Evolutionary conservation across 1,139 yeast species (phyloP), one percentile per base, ranked within the genome.

Genomic region (Sugiyamaella japonica): DNA sequence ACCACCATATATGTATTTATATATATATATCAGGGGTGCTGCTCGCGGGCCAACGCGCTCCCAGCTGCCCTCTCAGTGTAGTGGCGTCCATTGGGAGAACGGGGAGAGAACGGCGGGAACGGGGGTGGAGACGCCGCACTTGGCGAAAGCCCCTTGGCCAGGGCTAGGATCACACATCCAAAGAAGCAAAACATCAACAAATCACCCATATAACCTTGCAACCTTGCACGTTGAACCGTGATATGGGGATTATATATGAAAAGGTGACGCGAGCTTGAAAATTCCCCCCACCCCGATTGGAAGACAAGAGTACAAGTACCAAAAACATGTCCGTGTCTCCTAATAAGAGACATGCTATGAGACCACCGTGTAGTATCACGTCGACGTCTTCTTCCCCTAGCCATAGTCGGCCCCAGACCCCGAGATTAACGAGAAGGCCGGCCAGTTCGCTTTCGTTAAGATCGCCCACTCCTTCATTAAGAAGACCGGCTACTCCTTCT

Each of bases 401-500:
- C 20, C 50, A 38, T 29, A 51, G 56, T 20, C 53, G 70, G 31
- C 70, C 70, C 3, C 66, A 65, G 47, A 64, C 70, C 1, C 70
- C 70, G 4, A 49, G 56, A 29, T 48, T 62, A 42, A 48, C 61
- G 23, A 50, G 68, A 40, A 56, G 70, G 20, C 70, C 70, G 6
- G 65, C 67, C 3, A 60, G 65, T 38, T 59, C 68, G 3, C 55
- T 66, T 52, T 64, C 69, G 12, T 56, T 65, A 47, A 32, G 53
- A 17, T 64, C 69, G 1, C 63, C 66, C 13, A 65, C 70, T 1
- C 68, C 68, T 25, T 59, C 62, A 8, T 52, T 61, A 20, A 40
- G 58, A 29, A 45, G 56, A 25, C 54, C 58, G 1, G 53, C 50
- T 10, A 50, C 58, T 41, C 58, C 58, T 3, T 53, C 56, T 20